These are phyloP conservation scores for Ustilago bromivora DNA, from an alignment of 1,284 basidiomycete genomes.

Conservation along the genomic window DNA sequence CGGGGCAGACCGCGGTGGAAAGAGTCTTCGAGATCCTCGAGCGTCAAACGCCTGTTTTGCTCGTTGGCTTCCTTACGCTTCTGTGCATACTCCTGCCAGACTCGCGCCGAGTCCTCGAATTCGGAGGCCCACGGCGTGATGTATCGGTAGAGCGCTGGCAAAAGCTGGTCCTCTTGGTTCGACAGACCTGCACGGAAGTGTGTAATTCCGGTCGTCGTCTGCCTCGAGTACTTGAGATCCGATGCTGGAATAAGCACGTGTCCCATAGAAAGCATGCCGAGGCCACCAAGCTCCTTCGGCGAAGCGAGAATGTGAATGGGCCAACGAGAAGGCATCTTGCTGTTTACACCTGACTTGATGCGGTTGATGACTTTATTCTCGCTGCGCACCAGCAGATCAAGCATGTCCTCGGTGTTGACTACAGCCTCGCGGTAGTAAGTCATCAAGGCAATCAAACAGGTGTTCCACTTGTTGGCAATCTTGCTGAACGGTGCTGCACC, in stretches of 20 bases:
- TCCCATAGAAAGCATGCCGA: constrained; percentile 99
- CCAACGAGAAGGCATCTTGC: constrained; percentile 98
- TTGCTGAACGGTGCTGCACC: constrained; percentile 99
- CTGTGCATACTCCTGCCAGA: constrained; percentile 99
- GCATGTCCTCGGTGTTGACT: constrained; percentile 93
- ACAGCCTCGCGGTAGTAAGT: constrained; percentile 99
- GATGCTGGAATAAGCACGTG: constrained; percentile 98
- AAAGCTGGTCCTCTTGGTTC: constrained; percentile 75
- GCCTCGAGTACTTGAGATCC: constrained; percentile 96
- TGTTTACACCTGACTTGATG: constrained; percentile 98
- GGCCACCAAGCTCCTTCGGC: constrained; percentile 77
- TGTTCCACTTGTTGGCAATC: constrained; percentile 99
- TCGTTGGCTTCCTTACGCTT: constrained; percentile 99
- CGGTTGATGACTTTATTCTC: constrained; percentile 81
- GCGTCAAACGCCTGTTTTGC: constrained; percentile 93
- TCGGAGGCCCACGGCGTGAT: constrained; percentile 99
- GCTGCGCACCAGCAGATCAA: constrained; percentile 68
- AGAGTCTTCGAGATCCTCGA: constrained; percentile 97
- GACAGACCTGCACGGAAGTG: constrained; percentile 96
- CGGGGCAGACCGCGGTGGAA: constrained; percentile 99
- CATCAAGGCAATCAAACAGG: constrained; percentile 77
- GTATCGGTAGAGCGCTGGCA: constrained; percentile 97
- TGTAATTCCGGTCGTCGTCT: constrained; percentile 88
- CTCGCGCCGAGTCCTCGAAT: constrained; percentile 96
- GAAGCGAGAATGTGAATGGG: constrained; percentile 79